These are phyloP conservation scores for Hypoxylon perforatum DNA, from an alignment of 495 filamentous ascomycete species.

Conservation along the genomic window DNA sequence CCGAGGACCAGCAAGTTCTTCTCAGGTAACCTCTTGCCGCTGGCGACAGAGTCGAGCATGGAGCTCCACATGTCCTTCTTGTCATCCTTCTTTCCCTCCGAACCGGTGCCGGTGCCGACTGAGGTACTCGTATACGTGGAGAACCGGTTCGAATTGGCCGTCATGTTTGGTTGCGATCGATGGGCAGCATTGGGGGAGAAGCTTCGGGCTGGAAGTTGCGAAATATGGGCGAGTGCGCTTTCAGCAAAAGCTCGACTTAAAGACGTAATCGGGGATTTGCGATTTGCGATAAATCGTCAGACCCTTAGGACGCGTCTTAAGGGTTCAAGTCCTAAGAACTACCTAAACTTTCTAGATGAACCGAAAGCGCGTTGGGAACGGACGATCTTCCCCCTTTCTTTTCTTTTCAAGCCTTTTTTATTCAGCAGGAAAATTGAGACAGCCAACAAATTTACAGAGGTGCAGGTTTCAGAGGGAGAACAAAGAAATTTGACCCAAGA, in stretches of 20 bases:
- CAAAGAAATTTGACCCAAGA: neutral
- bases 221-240: conserved; percentile 4
- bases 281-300: conserved; percentile 30
- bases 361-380: conserved; percentile 32
- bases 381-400: conserved; percentile 24
- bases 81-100: conserved; percentile 69
- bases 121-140: conserved; percentile 64
- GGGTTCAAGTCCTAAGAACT: conserved; percentile 1
- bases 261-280: conserved; percentile 18
- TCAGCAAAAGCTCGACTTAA: neutral
- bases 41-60: conserved; percentile 90
- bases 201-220: neutral
- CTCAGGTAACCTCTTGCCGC: conserved; percentile 89
- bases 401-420: conserved; percentile 8
- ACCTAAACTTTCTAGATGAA: neutral
- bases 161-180: conserved; percentile 51
- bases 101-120: conserved; percentile 49
- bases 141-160: conserved; percentile 67
- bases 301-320: conserved; percentile 43
- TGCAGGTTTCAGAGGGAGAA: neutral
- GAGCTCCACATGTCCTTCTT: conserved; percentile 95
- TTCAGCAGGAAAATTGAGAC: conserved; percentile 24
- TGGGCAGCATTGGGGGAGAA: conserved; percentile 42
- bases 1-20: conserved; percentile 91
- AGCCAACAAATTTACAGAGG: conserved; percentile 5